Evolutionary conservation across 1,139 yeast species (phyloP), one percentile per base, ranked within the genome.

Genomic region (Candida tropicalis): DNA sequence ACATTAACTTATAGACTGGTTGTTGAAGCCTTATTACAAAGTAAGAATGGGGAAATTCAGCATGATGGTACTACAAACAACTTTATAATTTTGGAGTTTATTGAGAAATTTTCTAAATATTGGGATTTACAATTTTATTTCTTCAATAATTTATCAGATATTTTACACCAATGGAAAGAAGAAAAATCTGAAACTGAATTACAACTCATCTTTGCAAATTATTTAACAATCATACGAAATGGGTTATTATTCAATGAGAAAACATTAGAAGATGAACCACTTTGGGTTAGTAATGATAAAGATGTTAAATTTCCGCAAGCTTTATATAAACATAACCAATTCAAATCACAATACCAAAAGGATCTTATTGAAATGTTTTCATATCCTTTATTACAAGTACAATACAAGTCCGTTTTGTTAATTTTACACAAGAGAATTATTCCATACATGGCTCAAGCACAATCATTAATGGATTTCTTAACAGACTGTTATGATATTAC

Each of bases 381-480:
- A 33, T 66, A 69, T 46, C 73, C 77, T 23, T 65, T 80, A 31
- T 66, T 73, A 2, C 62, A 81, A 11, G 59, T 73, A 1, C 96
- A 89, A 60, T 85, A 86, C 63, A 88, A 87, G 62, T 69, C 84
- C 1, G 72, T 85, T 2, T 70, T 93, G 42, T 68, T 80, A 7
- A 77, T 90, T 5, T 62, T 93, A 53, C 97, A 93, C 64, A 89
- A 88, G 60, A 71, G 96, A 49, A 75, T 93, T 40, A 84, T 93
- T 29, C 97, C 98, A 34, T 78, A 75, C 57, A 78, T 90, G 77
- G 75, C 81, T 35, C 84, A 83, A 51, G 96, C 98, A 2, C 87
- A 88, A 40, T 75, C 80, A 49, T 69, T 93, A 41, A 89, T 93
- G 97, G 99, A 93, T 65, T 93, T 91, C 62, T 71, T 93, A 48